Evolutionary conservation across 2,329 filamentous ascomycete genomes (phyloP), one percentile per base, ranked within the genome.

Genomic region (Helotiales sp.): DNA sequence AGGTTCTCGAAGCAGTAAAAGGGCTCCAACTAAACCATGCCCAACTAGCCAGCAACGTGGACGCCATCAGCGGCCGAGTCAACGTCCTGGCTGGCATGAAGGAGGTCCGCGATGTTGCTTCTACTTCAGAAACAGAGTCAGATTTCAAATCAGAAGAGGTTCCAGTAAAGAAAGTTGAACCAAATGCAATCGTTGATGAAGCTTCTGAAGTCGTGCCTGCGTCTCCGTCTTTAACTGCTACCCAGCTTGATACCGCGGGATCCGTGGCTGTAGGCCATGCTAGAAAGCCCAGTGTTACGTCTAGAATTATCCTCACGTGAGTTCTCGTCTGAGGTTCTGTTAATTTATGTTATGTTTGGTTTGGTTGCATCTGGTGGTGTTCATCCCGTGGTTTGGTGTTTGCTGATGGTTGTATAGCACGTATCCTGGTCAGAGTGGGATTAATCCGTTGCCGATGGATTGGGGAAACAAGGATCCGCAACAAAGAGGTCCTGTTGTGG

Each of bases 391-490:
- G 8, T 44, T 40, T 5, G 19, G 19, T 15, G 24, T 54, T 52
- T 58, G 44, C 51, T 63, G 42, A 63, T 60, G 38, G 12, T 36
- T 57, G n/a, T 60, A 44, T 59, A 85, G 82, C 51, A 96, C 93
- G 5, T 97, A 98, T 74, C 93, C 93, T 27, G 92, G 91, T 67
- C 93, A 97, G 76, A 91, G 90, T 64, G 93, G 93, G 62, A 93
- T 98, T 74, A 90, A 96, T 64, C 93, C 93, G n/a, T 77, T 97
- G 52, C 84, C 86, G 22, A 85, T 98, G 80, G 82, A 89, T 66
- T 98, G 93, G 93, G 93, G 93, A 51, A 85, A 91, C 55, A 76
- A 82, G 54, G 90, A 96, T 71, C 85, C 90, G 36, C 74, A 81
- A 57, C 79, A 86, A 67, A 85, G 93, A 74, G 95, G 93, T 1